Base-by-base conservation (phyloP, 345 rosid genomes). In the Bruguiera gymnorhiza region DNA sequence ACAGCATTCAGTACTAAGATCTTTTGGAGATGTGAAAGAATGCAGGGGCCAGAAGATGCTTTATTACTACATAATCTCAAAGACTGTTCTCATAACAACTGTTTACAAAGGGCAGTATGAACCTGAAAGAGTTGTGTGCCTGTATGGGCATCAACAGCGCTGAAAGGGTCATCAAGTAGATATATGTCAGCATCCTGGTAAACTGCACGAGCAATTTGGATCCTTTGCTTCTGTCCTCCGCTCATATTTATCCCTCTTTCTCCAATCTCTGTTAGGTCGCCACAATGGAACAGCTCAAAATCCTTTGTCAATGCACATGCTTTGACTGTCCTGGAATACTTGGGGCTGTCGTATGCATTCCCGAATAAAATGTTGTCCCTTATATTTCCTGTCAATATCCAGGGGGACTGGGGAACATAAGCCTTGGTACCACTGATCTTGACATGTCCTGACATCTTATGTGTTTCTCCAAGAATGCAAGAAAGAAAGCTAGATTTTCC, bases 191-290 rank as follows among this genome's bases (percentile, higher is more conserved):
- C 96, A 74, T 93, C 87, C 63, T 93, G 94, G 77, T 93, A 93
- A 73, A 86, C 89, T 21, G 98, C 97, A 23, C 96, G 89, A 66
- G 98, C 96, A 76, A 93, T 86, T 66, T 93, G 98, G 75, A 91
- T 89, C 80, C 98, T 83, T 76, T 93, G 98, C 74, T 93, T 93
- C 77, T 93, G 97, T 74, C 98, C 98, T 27, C 98, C 98, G 70
- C 98, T 93, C 98, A 93, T 87, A 76, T 93, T 93, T 50, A 93
- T 91, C 34, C 98, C 98, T 80, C 98, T 83, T 75, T 93, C 98
- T 52, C 98, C 98, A 71, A 93, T 93, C 86, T 89, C 96, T 8
- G 96, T 93, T 43, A 87, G 58, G 84, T 93, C 97, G 27, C 96
- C 91, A 23, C 81, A 79, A 21, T 89, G 82, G 83, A 93, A 90